phyloP scores from a whole-genome alignment of 768 basidiomycete genomes.

The Tylopilus balloui region DNA sequence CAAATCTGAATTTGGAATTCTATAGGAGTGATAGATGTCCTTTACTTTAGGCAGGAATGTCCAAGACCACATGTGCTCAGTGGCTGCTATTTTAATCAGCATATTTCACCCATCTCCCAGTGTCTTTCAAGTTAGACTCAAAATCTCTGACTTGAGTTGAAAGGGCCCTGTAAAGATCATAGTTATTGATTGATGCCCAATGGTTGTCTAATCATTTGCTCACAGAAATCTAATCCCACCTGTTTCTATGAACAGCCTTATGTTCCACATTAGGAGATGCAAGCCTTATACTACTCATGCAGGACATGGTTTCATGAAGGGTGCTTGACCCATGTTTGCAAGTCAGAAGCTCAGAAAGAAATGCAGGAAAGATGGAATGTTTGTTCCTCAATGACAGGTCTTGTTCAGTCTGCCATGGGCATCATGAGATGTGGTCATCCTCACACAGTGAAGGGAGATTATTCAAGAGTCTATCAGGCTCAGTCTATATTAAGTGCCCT shows the following conservation, averaged over 20 bases:
- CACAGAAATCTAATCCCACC: background rate
- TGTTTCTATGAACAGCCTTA: background rate
- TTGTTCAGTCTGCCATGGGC: background rate
- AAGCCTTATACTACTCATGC: background rate
- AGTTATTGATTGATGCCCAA: background rate
- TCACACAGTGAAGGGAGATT: background rate
- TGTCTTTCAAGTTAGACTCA: too few relatives aligned
- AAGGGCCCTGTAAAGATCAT: background rate
- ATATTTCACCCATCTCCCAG: background rate
- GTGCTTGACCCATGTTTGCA: background rate
- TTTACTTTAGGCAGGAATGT: background rate
- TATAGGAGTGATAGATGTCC: background rate
- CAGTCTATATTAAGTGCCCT: slow-evolving; percentile 7
- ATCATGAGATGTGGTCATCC: background rate
- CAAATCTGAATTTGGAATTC: background rate
- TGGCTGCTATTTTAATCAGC: background rate
- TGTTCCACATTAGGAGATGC: background rate
- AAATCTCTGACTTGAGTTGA: too few relatives aligned
- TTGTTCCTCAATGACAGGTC: background rate
- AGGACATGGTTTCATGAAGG: background rate
- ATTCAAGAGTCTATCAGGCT: slow-evolving; percentile 3
- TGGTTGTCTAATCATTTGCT: background rate
- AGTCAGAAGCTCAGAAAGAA: background rate
- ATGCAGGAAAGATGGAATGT: background rate
- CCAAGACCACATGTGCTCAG: background rate